Evolutionary conservation across 306 rosid genomes (phyloP).

Genomic region (Leucaena leucocephala): DNA sequence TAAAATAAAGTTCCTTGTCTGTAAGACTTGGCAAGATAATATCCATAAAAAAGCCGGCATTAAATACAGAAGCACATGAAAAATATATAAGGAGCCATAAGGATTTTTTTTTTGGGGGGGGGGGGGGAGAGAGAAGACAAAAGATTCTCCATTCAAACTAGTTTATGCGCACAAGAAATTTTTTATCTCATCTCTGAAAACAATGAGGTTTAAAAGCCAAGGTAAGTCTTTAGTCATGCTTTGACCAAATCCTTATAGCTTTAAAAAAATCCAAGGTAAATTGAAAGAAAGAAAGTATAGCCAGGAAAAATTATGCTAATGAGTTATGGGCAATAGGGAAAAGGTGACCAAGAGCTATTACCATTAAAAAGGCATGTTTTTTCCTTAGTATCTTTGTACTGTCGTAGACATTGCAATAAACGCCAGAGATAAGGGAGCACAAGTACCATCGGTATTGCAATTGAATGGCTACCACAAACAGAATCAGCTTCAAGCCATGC

Average conservation of each 20-base stretch:
- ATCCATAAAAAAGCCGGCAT: conserved; percentile 7
- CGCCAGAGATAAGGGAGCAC: conserved; percentile 97
- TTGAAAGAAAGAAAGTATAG: conserved; percentile 15
- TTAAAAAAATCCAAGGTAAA: conserved; percentile 1
- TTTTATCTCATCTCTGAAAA: neutral
- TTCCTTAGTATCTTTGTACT: conserved; percentile 87
- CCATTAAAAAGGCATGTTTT: conserved; percentile 85
- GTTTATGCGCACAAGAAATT: conserved; percentile 9
- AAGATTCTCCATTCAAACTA: conserved; percentile 11
- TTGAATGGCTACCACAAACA: conserved; percentile 96
- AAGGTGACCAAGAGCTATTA: conserved; percentile 42
- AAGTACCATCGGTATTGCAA: conserved; percentile 83
- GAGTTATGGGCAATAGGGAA: conserved; percentile 15
- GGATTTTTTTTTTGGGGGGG: neutral
- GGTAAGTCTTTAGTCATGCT: neutral
- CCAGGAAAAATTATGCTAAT: conserved; percentile 18
- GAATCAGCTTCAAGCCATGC: conserved; percentile 99
- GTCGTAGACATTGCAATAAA: conserved; percentile 92
- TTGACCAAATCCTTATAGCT: neutral
- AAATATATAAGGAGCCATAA: neutral
- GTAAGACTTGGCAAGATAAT: neutral
- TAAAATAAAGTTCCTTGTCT: neutral
- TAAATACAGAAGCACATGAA: neutral
- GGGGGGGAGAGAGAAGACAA: neutral
- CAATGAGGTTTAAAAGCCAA: conserved; percentile 1